Evolutionary conservation across 2,329 filamentous ascomycete species (phyloP).

Genomic region (Colletotrichum tofieldiae): DNA sequence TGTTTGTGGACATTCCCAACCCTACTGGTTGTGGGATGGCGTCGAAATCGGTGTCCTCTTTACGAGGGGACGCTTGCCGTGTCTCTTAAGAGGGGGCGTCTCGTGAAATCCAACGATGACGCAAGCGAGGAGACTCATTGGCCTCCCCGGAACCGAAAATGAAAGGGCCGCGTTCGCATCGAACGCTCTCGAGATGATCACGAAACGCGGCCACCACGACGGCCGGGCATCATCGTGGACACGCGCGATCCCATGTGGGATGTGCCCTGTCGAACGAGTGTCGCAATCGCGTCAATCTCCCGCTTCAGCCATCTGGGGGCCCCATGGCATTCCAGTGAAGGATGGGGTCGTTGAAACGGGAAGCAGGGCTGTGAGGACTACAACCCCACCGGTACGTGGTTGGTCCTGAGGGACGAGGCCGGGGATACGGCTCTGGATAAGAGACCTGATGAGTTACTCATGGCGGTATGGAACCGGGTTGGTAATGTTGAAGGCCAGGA

Average conservation of each 20-base stretch:
- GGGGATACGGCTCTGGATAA: neutral
- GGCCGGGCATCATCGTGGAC: neutral
- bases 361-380: neutral
- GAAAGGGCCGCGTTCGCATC: too few relatives aligned
- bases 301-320: neutral
- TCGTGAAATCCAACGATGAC: too few relatives aligned
- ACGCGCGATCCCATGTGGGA: neutral
- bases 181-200: too few relatives aligned
- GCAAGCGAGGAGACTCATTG: too few relatives aligned
- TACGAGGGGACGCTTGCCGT: too few relatives aligned
- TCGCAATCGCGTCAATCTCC: neutral
- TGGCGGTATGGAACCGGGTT: too few relatives aligned
- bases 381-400: neutral
- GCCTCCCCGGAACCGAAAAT: too few relatives aligned
- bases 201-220: neutral
- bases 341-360: neutral
- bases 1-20: too few relatives aligned
- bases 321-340: neutral
- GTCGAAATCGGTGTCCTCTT: too few relatives aligned
- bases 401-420: neutral
- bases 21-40: too few relatives aligned
- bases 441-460: neutral
- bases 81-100: too few relatives aligned
- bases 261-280: neutral
- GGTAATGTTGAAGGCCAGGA: neutral